Evolutionary conservation across 164 flowering plant species (phyloP).

Genomic region (Vitis rotundifolia): DNA sequence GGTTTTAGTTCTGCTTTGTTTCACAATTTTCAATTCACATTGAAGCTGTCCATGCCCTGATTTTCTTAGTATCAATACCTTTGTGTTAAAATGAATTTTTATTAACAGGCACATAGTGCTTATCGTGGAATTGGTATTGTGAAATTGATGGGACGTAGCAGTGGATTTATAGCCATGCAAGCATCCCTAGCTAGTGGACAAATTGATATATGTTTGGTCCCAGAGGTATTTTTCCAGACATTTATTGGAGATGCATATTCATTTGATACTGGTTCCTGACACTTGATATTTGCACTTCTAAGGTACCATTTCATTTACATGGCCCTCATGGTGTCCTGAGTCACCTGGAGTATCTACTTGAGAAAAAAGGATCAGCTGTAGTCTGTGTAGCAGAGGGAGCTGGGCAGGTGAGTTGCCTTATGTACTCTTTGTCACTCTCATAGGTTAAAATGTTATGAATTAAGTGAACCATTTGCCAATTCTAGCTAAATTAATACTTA

Average conservation of each 20-base stretch:
- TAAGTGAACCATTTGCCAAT: too few species aligned
- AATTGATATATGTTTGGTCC: conserved; percentile 86
- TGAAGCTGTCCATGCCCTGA: neutral
- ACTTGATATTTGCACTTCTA: neutral
- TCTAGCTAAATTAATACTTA: too few species aligned
- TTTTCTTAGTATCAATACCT: neutral
- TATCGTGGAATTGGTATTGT: conserved; percentile 92
- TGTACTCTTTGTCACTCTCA: neutral
- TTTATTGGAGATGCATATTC: neutral
- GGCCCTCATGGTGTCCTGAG: conserved; percentile 79
- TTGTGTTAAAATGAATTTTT: conserved; percentile 3
- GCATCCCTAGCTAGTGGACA: conserved; percentile 94
- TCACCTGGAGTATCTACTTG: conserved; percentile 62
- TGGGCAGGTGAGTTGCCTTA: conserved; percentile 65
- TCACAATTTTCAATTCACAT: neutral
- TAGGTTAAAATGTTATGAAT: too few species aligned
- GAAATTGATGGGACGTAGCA: conserved; percentile 93
- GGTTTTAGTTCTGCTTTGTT: too few species aligned
- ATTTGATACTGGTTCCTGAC: neutral
- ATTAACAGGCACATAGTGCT: conserved; percentile 86
- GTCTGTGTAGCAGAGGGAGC: conserved; percentile 95
- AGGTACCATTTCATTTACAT: conserved; percentile 77
- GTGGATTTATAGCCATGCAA: conserved; percentile 96
- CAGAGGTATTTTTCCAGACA: conserved; percentile 55
- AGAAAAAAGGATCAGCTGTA: conserved; percentile 91